Evolutionary conservation across 2,329 filamentous ascomycete species (phyloP).

Genomic region (Chaetomium strumarium): DNA sequence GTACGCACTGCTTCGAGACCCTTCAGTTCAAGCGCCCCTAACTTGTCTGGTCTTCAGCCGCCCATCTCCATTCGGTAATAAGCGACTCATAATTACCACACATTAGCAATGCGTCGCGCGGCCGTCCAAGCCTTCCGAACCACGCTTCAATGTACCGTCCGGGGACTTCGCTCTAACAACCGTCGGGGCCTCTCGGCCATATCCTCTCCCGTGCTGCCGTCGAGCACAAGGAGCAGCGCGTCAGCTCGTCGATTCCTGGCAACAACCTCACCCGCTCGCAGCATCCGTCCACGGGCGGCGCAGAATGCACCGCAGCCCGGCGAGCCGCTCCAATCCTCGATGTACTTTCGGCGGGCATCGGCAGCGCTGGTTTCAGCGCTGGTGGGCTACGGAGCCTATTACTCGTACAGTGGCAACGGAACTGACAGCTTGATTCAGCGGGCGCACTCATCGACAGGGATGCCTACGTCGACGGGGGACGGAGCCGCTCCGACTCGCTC

Average conservation of each 20-base stretch:
- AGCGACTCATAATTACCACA: constrained; percentile 11
- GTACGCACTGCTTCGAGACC: neutral
- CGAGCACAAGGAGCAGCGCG: constrained; percentile 20
- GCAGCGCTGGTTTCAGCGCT: constrained; percentile 63
- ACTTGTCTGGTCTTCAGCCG: neutral
- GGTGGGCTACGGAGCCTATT: constrained; percentile 72
- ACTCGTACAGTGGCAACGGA: constrained; percentile 52
- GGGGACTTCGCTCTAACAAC: constrained; percentile 47
- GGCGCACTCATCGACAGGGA: constrained; percentile 36
- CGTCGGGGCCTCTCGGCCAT: constrained; percentile 42
- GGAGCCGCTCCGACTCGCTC: constrained; percentile 50
- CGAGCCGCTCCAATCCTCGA: constrained; percentile 58
- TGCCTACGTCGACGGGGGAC: constrained; percentile 33
- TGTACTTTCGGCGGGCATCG: constrained; percentile 66
- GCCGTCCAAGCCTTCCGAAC: constrained; percentile 62
- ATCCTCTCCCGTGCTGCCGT: constrained; percentile 27
- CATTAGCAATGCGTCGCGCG: constrained; percentile 64
- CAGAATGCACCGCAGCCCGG: constrained; percentile 30
- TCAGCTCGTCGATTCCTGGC: constrained; percentile 20
- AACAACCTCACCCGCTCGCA: constrained; percentile 28
- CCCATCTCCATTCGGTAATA: constrained; percentile 4
- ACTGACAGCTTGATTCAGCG: constrained; percentile 34
- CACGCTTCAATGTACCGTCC: constrained; percentile 58
- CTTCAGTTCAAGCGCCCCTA: constrained; percentile 6
- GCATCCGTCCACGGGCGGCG: constrained; percentile 27